phyloP scores from a whole-genome alignment of 768 basidiomycete genomes.

The Dictyophora rubrovolvata region DNA sequence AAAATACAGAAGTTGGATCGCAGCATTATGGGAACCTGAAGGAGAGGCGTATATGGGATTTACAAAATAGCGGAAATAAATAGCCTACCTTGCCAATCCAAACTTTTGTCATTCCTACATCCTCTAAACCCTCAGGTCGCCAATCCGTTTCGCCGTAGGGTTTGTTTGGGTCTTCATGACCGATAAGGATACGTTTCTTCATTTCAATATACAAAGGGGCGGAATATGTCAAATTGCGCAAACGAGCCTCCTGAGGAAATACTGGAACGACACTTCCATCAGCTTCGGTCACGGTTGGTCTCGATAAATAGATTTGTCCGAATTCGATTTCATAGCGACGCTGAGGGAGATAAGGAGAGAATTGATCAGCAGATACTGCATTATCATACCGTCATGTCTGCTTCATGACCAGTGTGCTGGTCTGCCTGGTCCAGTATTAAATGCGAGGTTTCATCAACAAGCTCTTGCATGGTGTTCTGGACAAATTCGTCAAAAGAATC shows the following conservation, averaged over 20 bases:
- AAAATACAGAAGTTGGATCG: conserved; percentile 93
- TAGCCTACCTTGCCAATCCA: conserved; percentile 84
- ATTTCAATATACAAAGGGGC: conserved; percentile 94
- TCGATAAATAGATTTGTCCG: conserved; percentile 93
- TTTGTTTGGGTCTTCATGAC: conserved; percentile 72
- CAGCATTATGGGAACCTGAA: conserved; percentile 94
- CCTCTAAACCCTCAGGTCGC: conserved; percentile 63
- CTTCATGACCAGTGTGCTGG: conserved; percentile 86
- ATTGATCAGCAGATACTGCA: conserved; percentile 22
- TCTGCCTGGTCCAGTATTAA: conserved; percentile 93
- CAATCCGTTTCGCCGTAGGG: conserved; percentile 71
- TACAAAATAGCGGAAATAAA: neutral
- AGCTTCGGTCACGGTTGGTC: conserved; percentile 89
- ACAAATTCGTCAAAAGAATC: conserved; percentile 99
- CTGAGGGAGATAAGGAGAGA: conserved; percentile 21
- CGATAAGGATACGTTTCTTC: conserved; percentile 73
- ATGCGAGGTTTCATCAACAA: conserved; percentile 94
- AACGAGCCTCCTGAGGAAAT: conserved; percentile 92
- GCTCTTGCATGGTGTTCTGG: conserved; percentile 98
- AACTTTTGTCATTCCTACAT: conserved; percentile 68
- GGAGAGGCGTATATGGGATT: conserved; percentile 6
- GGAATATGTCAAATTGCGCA: conserved; percentile 93
- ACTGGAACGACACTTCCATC: conserved; percentile 91
- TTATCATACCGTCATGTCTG: conserved; percentile 27
- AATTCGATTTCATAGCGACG: conserved; percentile 96